Evolutionary conservation across 1,139 yeast genomes (phyloP).

Genomic region (Petasospora rhodanensis): DNA sequence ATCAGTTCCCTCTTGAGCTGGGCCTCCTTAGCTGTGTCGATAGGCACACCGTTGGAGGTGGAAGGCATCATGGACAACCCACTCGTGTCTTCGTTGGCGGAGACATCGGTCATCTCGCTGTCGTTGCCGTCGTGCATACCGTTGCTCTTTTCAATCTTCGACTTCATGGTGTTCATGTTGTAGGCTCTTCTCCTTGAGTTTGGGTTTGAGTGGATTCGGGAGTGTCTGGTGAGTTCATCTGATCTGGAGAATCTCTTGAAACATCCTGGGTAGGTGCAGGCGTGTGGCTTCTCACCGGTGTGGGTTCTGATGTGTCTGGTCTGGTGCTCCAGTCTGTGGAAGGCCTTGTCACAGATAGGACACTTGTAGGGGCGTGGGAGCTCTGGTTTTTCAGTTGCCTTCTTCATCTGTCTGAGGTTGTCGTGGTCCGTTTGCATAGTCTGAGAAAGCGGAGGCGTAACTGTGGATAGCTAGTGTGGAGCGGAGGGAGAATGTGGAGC

Average conservation of each 20-base stretch:
- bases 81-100: conserved; percentile 4
- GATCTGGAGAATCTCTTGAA: conserved; percentile 60
- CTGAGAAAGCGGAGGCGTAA: too few relatives aligned
- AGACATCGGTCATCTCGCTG: conserved; percentile 2
- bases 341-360: conserved; percentile 57
- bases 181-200: conserved; percentile 49
- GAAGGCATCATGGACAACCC: conserved; percentile 7
- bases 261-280: conserved; percentile 55
- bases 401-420: conserved; percentile 5
- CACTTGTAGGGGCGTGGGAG: conserved; percentile 48
- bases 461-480: too few relatives aligned
- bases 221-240: conserved; percentile 67
- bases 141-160: conserved; percentile 10
- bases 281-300: conserved; percentile 76
- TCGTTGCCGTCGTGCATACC: conserved; percentile 3
- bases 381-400: conserved; percentile 12
- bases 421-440: too few relatives aligned
- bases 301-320: conserved; percentile 69
- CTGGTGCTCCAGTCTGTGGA: conserved; percentile 63
- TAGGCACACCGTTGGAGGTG: conserved; percentile 7
- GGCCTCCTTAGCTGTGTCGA: conserved; percentile 7
- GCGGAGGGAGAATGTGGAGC: too few relatives aligned
- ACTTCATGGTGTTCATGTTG: conserved; percentile 24
- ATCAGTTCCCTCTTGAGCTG: conserved; percentile 9
- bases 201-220: conserved; percentile 69